Evolutionary conservation across 306 rosid species (phyloP).

Genomic region (Acacia melanoxylon): DNA sequence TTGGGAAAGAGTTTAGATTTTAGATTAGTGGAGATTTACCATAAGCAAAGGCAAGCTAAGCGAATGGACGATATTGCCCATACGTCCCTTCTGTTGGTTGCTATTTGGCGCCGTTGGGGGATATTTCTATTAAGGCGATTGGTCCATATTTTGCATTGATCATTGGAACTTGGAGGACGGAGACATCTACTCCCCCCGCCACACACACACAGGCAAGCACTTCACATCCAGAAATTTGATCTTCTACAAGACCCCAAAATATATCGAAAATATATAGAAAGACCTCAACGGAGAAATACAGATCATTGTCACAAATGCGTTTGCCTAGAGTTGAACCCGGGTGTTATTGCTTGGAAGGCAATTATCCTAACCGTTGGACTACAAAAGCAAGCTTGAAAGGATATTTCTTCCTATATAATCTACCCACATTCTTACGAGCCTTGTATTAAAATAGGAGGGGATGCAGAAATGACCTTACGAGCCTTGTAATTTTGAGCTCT

Average conservation of each 20-base stretch:
- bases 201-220: neutral
- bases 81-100: slow-evolving; percentile 1
- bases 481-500: too few relatives aligned
- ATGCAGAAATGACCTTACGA: too few relatives aligned
- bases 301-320: slow-evolving; percentile 16
- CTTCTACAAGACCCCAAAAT: too few relatives aligned
- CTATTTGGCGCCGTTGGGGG: slow-evolving; percentile 33
- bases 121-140: neutral
- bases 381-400: too few relatives aligned
- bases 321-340: slow-evolving; percentile 68
- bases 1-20: neutral
- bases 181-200: neutral
- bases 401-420: too few relatives aligned
- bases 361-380: slow-evolving; percentile 72
- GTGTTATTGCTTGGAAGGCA: slow-evolving; percentile 73
- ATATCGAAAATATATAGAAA: too few relatives aligned
- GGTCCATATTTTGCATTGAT: slow-evolving; percentile 12
- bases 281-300: too few relatives aligned
- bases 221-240: neutral
- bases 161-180: neutral
- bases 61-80: slow-evolving; percentile 31
- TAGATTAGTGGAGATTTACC: neutral
- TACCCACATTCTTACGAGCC: too few relatives aligned
- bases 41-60: neutral
- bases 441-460: too few relatives aligned